Evolutionary conservation across 2,329 filamentous ascomycete genomes (phyloP), one percentile per base, ranked within the genome.

Genomic region (Diplocarpon rosae): DNA sequence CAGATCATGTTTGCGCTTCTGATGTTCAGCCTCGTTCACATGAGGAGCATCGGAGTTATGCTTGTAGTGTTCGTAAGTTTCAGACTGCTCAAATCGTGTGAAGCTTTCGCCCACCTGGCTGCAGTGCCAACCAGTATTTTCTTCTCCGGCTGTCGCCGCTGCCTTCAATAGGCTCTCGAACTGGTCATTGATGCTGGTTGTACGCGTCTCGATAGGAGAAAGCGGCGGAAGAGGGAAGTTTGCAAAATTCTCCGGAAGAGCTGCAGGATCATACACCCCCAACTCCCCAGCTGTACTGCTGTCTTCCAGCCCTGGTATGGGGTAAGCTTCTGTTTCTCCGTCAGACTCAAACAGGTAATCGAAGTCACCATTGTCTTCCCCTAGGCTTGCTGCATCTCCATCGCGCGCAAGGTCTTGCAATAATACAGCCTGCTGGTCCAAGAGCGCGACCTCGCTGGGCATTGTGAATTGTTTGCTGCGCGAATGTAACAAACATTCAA

Each of bases 111-210:
- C 10, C 24, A 32, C 30, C 30, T 32, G 30, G 30, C 28, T 31
- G 51, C 16, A 24, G 15, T 31, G 36, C 36, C 48, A 24, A 24
- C 46, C 42, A 36, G 40, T 11, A 45, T 24, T 9, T 12, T 12
- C 4, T 32, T 32, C 56, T 32, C 46, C 55, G 42, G 56, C 53
- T 6, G 51, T 57, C 17, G 50, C 56, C 27, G 51, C 58, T 17
- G 58, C 56, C 43, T 58, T 41, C 9, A 59, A 43, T 13, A 59
- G 39, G 35, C 49, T 58, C 17, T 51, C 53, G 16, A 60, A 58
- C 37, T 56, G 51, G 36, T 42, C 39, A 36, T 36, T 42, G 39
- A 15, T 15, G 29, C 28, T 14, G 4, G 31, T 17, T 14, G 39
- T 14, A 14, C 39, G 20, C n/a, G 31, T 33, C 31, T 33, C 39